Percentiles rank a stretch among this genome's conserved stretches.
phyloP scores from a whole-genome alignment of 2,329 filamentous ascomycete species.

The Hirsutella minnesotensis region DNA sequence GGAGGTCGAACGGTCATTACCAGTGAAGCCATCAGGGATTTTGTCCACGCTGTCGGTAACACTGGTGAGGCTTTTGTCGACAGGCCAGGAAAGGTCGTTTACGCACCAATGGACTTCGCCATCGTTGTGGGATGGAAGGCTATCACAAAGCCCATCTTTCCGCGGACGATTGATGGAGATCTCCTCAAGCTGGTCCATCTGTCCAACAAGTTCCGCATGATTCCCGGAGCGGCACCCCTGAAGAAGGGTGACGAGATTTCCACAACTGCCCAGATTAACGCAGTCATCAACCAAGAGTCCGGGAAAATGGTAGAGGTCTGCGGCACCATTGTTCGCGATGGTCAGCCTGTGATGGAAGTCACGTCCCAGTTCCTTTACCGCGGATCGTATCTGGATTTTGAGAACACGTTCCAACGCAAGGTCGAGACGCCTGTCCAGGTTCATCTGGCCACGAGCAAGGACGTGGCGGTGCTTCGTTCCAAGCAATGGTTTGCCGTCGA shows the following conservation, averaged over 20 bases:
- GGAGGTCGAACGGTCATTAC: slow-evolving; percentile 82
- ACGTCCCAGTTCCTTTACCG: slow-evolving; percentile 98
- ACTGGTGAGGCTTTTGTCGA: slow-evolving; percentile 96
- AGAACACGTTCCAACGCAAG: slow-evolving; percentile 99
- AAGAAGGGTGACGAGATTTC: slow-evolving; percentile 91
- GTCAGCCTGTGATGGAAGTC: slow-evolving; percentile 88
- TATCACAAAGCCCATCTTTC: slow-evolving; percentile 98
- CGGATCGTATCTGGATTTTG: slow-evolving; percentile 80
- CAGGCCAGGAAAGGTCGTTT: slow-evolving; percentile 83
- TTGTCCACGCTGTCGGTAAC: slow-evolving; percentile 97
- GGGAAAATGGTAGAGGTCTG: slow-evolving; percentile 99
- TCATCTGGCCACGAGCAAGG: slow-evolving; percentile 75
- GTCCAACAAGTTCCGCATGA: slow-evolving; percentile 97
- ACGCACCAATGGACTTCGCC: slow-evolving; percentile 96
- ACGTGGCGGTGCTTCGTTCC: slow-evolving; percentile 84
- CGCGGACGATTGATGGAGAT: slow-evolving; percentile 89
- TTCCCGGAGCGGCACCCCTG: slow-evolving; percentile 84
- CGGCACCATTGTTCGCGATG: slow-evolving; percentile 80
- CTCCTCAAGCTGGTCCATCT: slow-evolving; percentile 91
- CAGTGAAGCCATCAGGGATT: slow-evolving; percentile 89
- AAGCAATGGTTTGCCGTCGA: slow-evolving; percentile 98
- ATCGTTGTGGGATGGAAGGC: slow-evolving; percentile 99
- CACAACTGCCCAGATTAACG: slow-evolving; percentile 91
- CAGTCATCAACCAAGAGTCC: slow-evolving; percentile 94
- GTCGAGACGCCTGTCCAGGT: slow-evolving; percentile 90